Evolutionary conservation across 257 asterid genomes (phyloP), one percentile per base, ranked within the genome.

Genomic region (Eustoma russellianum): DNA sequence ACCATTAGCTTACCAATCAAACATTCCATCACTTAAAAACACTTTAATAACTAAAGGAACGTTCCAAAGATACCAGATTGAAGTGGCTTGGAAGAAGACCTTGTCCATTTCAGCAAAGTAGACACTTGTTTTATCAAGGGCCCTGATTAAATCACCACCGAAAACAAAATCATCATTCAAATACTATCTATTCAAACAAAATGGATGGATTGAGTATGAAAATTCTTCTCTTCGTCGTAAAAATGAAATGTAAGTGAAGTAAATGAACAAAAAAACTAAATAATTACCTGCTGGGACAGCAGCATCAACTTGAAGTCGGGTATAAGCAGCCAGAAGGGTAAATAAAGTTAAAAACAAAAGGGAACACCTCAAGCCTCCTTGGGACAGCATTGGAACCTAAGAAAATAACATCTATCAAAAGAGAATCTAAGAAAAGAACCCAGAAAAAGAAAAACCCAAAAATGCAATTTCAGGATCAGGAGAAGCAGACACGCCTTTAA

Each of bases 281-380:
- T 5, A 9, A 12, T 17, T 84, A 92, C 99, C 99, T 65, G 91
- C 87, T 50, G 99, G 93, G 16, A 91, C 88, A 71, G 91, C 96
- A 66, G 94, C 99, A 61, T 73, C 75, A 53, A 77, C 94, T 72
- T 68, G 80, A 61, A 88, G 76, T 44, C 66, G 83, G 65, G 78
- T 55, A 55, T 11, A 64, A 66, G 74, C 72, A 70, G 75, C 38
- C 52, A 75, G 59, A 38, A 81, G 72, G 52, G 61, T 68, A 10
- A 79, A 52, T 38, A 73, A 68, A 58, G 71, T 12, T 59, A 85
- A 59, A 64, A 79, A 70, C 49, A 73, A 64, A 45, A 77, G 50
- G 46, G 72, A 70, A 58, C 74, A 66, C 71, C 75, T 76, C 90
- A 79, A 75, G 45, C 66, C 70, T 70, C 15, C 59, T 48, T 56